phyloP scores from a whole-genome alignment of 331 rosid genomes.

The Saraca asoca region DNA sequence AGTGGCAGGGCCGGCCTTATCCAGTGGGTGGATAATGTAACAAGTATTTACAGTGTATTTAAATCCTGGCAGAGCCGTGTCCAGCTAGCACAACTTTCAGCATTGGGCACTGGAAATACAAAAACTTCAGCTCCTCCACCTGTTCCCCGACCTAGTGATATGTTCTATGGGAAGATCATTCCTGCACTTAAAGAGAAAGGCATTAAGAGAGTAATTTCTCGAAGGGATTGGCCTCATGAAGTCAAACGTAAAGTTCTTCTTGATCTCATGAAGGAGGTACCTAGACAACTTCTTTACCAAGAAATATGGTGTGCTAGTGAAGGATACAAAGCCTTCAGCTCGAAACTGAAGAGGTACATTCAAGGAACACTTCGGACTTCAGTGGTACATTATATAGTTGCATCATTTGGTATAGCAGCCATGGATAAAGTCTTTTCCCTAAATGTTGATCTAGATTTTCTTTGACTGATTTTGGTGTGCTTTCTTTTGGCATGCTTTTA shows the following conservation, averaged over 20 bases:
- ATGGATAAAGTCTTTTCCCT: background rate
- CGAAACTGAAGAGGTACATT: constrained; percentile 78
- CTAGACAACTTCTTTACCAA: constrained; percentile 86
- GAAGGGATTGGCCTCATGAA: constrained; percentile 99
- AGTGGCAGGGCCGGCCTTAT: constrained; percentile 96
- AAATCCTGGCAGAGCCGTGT: constrained; percentile 92
- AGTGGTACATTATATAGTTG: constrained; percentile 27
- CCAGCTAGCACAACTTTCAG: constrained; percentile 72
- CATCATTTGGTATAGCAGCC: constrained; percentile 10
- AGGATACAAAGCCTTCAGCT: constrained; percentile 92
- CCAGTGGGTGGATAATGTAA: constrained; percentile 92
- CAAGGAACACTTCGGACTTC: constrained; percentile 22
- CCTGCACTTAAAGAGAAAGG: constrained; percentile 99
- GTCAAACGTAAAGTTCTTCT: constrained; percentile 90
- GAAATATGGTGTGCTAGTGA: constrained; percentile 98
- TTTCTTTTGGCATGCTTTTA: constrained; percentile 26
- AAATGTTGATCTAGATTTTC: constrained; percentile 25
- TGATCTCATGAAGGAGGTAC: constrained; percentile 95
- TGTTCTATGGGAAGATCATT: constrained; percentile 97
- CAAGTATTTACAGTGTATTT: constrained; percentile 88
- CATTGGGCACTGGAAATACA: constrained; percentile 58
- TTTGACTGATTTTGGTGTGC: background rate
- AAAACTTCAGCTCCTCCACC: constrained; percentile 80
- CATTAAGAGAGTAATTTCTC: constrained; percentile 94
- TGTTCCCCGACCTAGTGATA: constrained; percentile 97